Evolutionary conservation across 306 rosid genomes (phyloP), one percentile per base, ranked within the genome.

Genomic region (Heteromeles arbutifolia): DNA sequence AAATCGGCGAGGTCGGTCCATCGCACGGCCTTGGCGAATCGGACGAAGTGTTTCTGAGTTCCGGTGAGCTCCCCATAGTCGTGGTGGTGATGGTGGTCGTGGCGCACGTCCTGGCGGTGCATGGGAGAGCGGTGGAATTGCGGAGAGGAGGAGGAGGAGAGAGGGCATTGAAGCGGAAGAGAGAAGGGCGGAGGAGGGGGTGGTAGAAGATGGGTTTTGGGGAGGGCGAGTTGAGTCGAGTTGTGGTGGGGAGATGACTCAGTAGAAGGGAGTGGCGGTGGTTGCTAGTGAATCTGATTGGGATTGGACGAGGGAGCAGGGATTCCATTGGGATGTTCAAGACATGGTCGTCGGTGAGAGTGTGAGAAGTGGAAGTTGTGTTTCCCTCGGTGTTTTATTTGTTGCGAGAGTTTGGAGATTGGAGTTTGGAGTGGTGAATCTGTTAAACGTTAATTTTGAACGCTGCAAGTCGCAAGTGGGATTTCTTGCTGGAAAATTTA

Each of bases 1-100:
- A 82, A 84, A 77, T 88, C 80, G 14, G 99, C 97, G 70, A 92
- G 83, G 69, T 92, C 89, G 54, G 83, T 83, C 99, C 99, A 90
- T 73, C 84, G 84, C 39, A 86, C 89, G 12, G 92, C 97, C 82
- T 82, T 87, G 15, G 99, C 96, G 79, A 95, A 89, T 56, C 79
- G 74, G 62, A 92, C 59, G 58, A 95, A 39, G 81, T 89, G 90
- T 80, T 67, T 86, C 82, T 90, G 99, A 67, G 89, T 70, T 13
- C 82, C 91, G 3, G 85, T 86, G 28, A 88, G 96, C 83, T 79
- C 85, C 41, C 78, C 79, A 0, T 17, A 68, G 54, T 81, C 87
- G 48, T 70, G 80, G 43, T 67, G 78, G 70, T 88, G 85, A 31
- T 78, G 81, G 31, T 88, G 86, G 24, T 83, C 91, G 45, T 88